A percentile compares a stretch with the other conserved stretches of the same genome.
phyloP scores from a whole-genome alignment of 495 filamentous ascomycete species.

The Neurospora sp. region DNA sequence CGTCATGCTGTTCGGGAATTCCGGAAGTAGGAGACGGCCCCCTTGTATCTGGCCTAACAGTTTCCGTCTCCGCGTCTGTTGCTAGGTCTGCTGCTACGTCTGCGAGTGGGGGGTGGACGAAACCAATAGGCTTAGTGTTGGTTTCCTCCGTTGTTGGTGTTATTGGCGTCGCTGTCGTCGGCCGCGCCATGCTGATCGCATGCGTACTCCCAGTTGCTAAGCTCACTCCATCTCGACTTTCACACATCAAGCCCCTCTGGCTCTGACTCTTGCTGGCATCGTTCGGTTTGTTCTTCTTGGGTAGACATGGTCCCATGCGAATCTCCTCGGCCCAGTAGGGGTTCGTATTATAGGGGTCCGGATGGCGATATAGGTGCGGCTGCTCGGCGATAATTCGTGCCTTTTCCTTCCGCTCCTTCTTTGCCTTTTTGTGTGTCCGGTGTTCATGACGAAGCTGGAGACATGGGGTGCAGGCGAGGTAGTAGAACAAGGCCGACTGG shows the following conservation, averaged over 20 bases:
- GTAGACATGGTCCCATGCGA: constrained; percentile 61
- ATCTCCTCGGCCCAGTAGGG: constrained; percentile 83
- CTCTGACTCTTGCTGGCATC: constrained; percentile 38
- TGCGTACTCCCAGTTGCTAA: constrained; percentile 20
- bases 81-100: background rate
- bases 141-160: background rate
- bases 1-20: constrained; percentile 17
- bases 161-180: constrained; percentile 2
- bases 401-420: constrained; percentile 48
- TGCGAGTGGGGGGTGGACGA: background rate
- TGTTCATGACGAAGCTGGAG: constrained; percentile 50
- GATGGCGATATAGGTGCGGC: constrained; percentile 65
- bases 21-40: constrained; percentile 8
- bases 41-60: background rate
- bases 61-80: background rate
- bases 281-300: constrained; percentile 47
- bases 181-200: constrained; percentile 16
- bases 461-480: constrained; percentile 76
- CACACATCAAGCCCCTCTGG: constrained; percentile 37
- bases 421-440: constrained; percentile 57
- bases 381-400: constrained; percentile 52
- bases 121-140: background rate
- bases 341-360: constrained; percentile 74
- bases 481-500: constrained; percentile 83
- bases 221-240: constrained; percentile 26